phyloP scores from a whole-genome alignment of 73 alveolate species.

The Tetrahymena thermophila region DNA sequence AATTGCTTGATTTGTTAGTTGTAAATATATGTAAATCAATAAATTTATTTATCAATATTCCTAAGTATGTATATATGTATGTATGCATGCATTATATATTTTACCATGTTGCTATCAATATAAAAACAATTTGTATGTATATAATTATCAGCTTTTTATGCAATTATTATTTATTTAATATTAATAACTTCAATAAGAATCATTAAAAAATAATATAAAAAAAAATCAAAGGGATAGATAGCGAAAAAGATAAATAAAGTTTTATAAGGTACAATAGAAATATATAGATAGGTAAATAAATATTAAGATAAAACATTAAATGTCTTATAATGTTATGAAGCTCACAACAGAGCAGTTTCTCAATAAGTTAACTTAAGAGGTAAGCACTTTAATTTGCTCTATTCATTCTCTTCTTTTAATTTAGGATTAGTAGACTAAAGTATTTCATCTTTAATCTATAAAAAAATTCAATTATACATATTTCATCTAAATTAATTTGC shows the following conservation, averaged over 20 bases:
- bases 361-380: neutral
- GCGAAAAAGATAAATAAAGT: neutral
- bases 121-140: too few relatives aligned
- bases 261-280: neutral
- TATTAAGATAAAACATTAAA: neutral
- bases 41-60: too few relatives aligned
- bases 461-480: too few relatives aligned
- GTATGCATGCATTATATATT: too few relatives aligned
- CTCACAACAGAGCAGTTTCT: neutral
- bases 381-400: neutral
- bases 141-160: neutral
- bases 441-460: neutral
- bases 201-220: neutral
- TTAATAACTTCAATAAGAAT: neutral
- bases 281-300: neutral
- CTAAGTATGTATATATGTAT: too few relatives aligned
- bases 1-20: neutral
- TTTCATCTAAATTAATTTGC: too few relatives aligned
- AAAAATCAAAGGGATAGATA: neutral
- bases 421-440: neutral
- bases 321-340: neutral
- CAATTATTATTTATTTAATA: neutral
- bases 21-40: too few relatives aligned
- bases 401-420: neutral
- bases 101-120: too few relatives aligned